Conservation (phyloP, 2,329 filamentous ascomycete genomes). For the Metarhizium album region DNA sequence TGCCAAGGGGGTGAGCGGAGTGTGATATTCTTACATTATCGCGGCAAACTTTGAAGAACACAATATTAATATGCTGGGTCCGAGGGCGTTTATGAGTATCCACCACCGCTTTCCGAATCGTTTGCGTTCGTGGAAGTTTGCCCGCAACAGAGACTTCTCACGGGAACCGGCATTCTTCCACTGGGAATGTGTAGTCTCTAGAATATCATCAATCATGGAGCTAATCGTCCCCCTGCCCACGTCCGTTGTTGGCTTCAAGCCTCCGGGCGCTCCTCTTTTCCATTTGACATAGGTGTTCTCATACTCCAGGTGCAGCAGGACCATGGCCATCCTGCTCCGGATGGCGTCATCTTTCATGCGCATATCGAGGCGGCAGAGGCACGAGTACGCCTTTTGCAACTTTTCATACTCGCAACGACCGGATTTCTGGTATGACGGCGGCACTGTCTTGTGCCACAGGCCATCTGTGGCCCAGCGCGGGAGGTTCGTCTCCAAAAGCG, state of each 20-base stretch:
- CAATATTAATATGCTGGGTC: neutral
- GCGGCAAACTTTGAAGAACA: too few species aligned
- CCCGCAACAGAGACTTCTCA: neutral
- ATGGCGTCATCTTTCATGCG: slow-evolving; percentile 4
- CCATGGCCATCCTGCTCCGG: slow-evolving; percentile 3
- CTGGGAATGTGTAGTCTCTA: neutral
- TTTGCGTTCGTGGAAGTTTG: slow-evolving; percentile 5
- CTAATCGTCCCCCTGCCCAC: slow-evolving; percentile 1
- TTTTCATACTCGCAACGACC: slow-evolving; percentile 1
- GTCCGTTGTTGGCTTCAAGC: neutral
- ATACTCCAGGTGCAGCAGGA: slow-evolving; percentile 2
- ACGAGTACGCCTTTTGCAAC: slow-evolving; percentile 1
- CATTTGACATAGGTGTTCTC: neutral
- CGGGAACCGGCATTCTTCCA: neutral
- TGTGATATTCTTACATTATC: too few species aligned
- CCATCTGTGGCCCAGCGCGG: too few species aligned
- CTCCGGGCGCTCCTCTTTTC: neutral
- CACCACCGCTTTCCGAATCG: slow-evolving; percentile 5
- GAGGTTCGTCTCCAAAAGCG: too few species aligned
- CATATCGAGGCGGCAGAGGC: slow-evolving; percentile 1
- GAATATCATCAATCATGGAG: slow-evolving; percentile 2
- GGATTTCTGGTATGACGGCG: too few species aligned
- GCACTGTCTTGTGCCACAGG: too few species aligned
- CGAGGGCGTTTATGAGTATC: neutral
- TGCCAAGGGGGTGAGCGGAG: too few species aligned